Base-by-base conservation (phyloP, 1,284 basidiomycete species). In the Erythrobasidium hasegawianum region DNA sequence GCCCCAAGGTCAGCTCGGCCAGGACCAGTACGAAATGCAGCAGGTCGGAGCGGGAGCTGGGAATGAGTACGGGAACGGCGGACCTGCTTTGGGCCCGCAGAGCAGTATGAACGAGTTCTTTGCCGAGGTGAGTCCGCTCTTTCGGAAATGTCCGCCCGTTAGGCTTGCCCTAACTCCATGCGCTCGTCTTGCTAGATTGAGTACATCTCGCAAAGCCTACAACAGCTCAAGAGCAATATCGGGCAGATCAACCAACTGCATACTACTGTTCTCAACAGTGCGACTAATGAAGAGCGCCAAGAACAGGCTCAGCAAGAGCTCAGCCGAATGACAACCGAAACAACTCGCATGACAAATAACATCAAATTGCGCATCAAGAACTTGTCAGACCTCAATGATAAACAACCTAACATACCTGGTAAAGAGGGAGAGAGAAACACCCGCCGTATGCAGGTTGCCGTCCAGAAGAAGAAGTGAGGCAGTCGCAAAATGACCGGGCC, bases 281-380 rank as follows among this genome's bases (percentile, higher is more conserved):
- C 72, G 24, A 71, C 71, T 67, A 71, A 73, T 50, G 67, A 68
- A 38, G 68, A 68, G n/a, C 60, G 72, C 38, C 64, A 71, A 14
- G 58, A 67, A 33, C 68, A 70, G 26, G 69, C 67, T 24, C 58
- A 59, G 27, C 16, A 64, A 7, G 69, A 72, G 33, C 64, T 75
- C 20, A 54, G 61, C 8, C 66, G 70, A 43, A 59, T 75, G 14
- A 72, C 72, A 14, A 54, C 64, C 24, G 57, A 69, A 18, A 74
- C 74, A 22, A 67, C 71, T 14, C 57, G 64, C 5, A 59, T 75
- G 20, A 73, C 72, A 33, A 75, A 75, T 68, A 56, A 58, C 43
- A 69, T 75, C 62, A 72, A 73, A 22, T 62, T 71, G 53, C 68
- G 71, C 27, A 75, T 75, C 68, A 72, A 71, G 62, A 62, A 65